phyloP scores from a whole-genome alignment of 306 rosid species.

The Gillenia trifoliata region DNA sequence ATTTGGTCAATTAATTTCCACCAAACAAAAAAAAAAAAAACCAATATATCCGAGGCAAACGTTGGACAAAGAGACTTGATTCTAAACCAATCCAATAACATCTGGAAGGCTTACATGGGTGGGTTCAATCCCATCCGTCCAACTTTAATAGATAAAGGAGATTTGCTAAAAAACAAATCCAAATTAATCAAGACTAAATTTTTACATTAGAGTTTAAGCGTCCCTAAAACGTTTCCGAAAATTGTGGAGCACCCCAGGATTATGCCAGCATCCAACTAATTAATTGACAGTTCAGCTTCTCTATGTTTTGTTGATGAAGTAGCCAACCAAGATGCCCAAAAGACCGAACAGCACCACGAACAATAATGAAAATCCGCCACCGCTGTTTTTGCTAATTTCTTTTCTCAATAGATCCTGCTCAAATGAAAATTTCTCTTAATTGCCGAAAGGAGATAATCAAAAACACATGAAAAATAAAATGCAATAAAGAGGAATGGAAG shows the following conservation, averaged over 20 bases:
- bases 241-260: background rate
- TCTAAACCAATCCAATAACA: background rate
- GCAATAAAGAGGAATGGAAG: background rate
- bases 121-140: background rate
- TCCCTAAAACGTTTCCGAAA: background rate
- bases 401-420: constrained; percentile 36
- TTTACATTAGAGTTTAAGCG: background rate
- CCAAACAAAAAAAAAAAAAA: background rate
- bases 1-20: background rate
- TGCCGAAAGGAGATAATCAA: background rate
- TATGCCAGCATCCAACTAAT: constrained; percentile 12
- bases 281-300: background rate
- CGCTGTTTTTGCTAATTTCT: constrained; percentile 17
- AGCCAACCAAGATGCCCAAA: constrained; percentile 36
- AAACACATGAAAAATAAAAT: background rate
- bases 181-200: constrained; percentile 4
- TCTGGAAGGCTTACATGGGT: too few relatives aligned
- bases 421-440: background rate
- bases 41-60: background rate
- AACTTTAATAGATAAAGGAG: background rate
- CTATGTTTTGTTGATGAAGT: constrained; percentile 28
- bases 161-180: background rate
- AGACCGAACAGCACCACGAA: constrained; percentile 33
- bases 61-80: background rate
- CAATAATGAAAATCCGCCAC: constrained; percentile 30